Evolutionary conservation across 352 stramenopile genomes (phyloP).

Genomic region (Sclerospora graminicola): DNA sequence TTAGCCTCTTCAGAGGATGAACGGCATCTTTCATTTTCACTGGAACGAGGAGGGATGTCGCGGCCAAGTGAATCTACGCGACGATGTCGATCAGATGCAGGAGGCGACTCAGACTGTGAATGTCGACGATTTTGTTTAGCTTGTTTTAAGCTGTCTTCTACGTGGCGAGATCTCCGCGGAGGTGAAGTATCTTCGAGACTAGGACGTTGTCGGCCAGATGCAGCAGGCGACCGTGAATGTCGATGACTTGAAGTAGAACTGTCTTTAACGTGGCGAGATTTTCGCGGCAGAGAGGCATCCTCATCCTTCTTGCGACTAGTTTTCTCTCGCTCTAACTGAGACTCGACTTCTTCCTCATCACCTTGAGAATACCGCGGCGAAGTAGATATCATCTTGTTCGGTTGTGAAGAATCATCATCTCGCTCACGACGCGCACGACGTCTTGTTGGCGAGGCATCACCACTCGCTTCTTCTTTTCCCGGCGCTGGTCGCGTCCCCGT

Average conservation of each 20-base stretch:
- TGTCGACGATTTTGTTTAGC: slow-evolving; percentile 3
- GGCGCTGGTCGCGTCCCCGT: neutral
- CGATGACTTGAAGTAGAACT: too few relatives aligned
- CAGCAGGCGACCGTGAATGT: too few relatives aligned
- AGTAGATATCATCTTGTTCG: neutral
- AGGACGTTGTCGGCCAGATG: too few relatives aligned
- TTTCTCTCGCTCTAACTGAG: neutral
- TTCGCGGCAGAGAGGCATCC: slow-evolving; percentile 12
- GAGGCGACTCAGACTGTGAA: slow-evolving; percentile 4
- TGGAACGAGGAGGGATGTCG: slow-evolving; percentile 11
- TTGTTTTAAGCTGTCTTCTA: slow-evolving; percentile 2
- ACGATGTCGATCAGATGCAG: slow-evolving; percentile 7
- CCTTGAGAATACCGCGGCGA: neutral
- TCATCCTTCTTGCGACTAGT: neutral
- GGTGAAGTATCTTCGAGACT: slow-evolving; percentile 17
- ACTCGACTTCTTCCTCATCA: slow-evolving; percentile 2
- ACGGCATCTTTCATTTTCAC: slow-evolving; percentile 2
- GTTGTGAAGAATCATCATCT: slow-evolving; percentile 7
- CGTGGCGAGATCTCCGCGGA: slow-evolving; percentile 8
- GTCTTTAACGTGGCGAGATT: slow-evolving; percentile 1
- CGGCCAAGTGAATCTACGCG: slow-evolving; percentile 24
- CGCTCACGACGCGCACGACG: slow-evolving; percentile 2
- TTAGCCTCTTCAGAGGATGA: slow-evolving; percentile 1
- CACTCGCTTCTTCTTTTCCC: neutral
- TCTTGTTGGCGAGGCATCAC: slow-evolving; percentile 13